A percentile compares a stretch with the other conserved stretches of the same genome.
Conservation (phyloP, 148 eudicot genomes). For the Camellia japonica region DNA sequence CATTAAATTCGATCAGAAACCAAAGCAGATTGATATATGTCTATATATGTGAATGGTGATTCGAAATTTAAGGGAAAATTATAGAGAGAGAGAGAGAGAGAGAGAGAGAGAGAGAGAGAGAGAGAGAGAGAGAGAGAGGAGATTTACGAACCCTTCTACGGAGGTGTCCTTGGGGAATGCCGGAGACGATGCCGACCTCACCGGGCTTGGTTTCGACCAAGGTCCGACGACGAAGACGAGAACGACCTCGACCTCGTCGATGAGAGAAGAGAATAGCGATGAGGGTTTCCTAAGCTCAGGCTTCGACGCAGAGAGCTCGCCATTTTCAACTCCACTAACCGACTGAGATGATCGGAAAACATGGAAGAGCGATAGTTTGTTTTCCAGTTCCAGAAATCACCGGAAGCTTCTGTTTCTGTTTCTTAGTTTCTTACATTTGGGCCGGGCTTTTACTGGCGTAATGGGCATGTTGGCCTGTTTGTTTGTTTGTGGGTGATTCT, state of each 20-base stretch:
- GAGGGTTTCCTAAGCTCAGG: not conserved
- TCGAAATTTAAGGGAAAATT: not conserved
- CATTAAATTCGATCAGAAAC: not conserved
- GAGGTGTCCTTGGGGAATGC: constrained; percentile 77
- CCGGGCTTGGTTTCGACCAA: constrained; percentile 58
- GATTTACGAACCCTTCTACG: constrained; percentile 42
- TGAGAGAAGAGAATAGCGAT: constrained; percentile 6
- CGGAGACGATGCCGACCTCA: constrained; percentile 72
- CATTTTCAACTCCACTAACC: constrained; percentile 6
- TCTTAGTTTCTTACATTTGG: not conserved
- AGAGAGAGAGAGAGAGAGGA: not conserved
- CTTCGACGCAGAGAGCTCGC: not conserved
- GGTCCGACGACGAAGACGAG: constrained; percentile 40
- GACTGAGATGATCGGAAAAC: not conserved
- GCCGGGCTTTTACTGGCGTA: too few species aligned
- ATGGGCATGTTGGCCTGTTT: too few species aligned
- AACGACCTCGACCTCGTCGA: constrained; percentile 46
- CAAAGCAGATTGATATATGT: not conserved
- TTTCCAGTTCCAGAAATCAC: not conserved
- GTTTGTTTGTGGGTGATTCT: too few species aligned
- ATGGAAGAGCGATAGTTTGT: not conserved
- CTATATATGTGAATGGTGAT: too few species aligned
- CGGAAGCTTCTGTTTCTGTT: not conserved
- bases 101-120: too few species aligned
- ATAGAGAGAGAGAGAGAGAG: not conserved